Percentiles rank a stretch among this genome's conserved stretches.
phyloP scores from a whole-genome alignment of 169 alveolate species.

The Babesia caballi region DNA sequence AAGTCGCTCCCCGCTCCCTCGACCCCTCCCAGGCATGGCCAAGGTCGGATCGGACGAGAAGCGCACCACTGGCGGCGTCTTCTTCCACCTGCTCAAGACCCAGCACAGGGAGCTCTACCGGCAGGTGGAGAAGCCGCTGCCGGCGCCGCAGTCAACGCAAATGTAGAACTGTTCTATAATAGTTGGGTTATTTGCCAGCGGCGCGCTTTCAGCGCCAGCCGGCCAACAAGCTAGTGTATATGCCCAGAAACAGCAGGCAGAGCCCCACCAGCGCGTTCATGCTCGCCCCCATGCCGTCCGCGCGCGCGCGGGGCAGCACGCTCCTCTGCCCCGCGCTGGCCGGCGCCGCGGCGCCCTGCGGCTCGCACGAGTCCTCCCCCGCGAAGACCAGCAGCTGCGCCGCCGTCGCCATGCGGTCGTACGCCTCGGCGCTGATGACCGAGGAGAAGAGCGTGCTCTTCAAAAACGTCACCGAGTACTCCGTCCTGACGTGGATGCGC shows the following conservation, averaged over 20 bases:
- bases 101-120: slow-evolving; percentile 24
- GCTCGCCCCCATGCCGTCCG: neutral
- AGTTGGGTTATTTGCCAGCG: neutral
- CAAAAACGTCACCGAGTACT: slow-evolving; percentile 33
- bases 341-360: neutral
- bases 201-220: neutral
- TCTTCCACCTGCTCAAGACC: slow-evolving; percentile 48
- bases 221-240: slow-evolving; percentile 1
- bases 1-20: neutral
- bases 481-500: slow-evolving; percentile 4
- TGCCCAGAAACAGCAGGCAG: neutral
- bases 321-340: neutral
- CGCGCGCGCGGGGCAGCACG: no score
- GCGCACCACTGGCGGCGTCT: slow-evolving; percentile 59
- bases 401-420: slow-evolving; percentile 4
- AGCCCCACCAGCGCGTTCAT: neutral
- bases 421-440: slow-evolving; percentile 48
- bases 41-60: slow-evolving; percentile 10
- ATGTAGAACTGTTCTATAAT: neutral
- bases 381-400: neutral
- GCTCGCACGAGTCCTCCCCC: neutral
- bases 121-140: neutral
- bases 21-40: neutral
- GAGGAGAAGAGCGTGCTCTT: slow-evolving; percentile 31
- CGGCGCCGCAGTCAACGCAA: neutral